Percentiles rank a stretch among this genome's conserved stretches.
Conservation (phyloP, 2,329 filamentous ascomycete genomes). For the Penicillium brevicompactum region DNA sequence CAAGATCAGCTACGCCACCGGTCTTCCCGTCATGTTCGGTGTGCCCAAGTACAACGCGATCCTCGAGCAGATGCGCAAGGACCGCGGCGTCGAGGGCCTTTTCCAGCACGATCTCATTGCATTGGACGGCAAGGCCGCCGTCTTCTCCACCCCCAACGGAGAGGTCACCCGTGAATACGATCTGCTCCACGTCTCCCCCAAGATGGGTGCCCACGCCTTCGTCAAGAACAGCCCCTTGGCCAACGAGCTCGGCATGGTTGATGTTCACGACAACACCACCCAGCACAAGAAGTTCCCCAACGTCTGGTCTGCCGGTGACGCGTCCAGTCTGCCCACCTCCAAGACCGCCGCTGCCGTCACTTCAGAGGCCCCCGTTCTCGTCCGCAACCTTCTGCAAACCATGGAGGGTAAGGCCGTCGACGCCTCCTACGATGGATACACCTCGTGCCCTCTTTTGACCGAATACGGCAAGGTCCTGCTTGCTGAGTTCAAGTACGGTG, state of each 20-base stretch:
- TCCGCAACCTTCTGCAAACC: conserved; percentile 50
- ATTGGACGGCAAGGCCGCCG: conserved; percentile 56
- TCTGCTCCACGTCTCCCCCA: conserved; percentile 60
- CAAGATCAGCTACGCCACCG: conserved; percentile 59
- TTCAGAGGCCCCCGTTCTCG: conserved; percentile 54
- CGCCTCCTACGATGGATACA: conserved; percentile 57
- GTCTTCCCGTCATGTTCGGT: conserved; percentile 60
- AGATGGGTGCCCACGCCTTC: conserved; percentile 61
- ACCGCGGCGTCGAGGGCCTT: conserved; percentile 59
- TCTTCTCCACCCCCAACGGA: conserved; percentile 51
- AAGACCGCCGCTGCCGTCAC: conserved; percentile 60
- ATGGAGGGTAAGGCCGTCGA: conserved; percentile 51
- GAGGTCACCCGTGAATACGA: conserved; percentile 55
- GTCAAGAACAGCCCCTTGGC: conserved; percentile 57
- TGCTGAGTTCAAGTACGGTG: conserved; percentile 67
- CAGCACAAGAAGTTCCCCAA: conserved; percentile 59
- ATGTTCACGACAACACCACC: conserved; percentile 57
- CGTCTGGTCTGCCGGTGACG: conserved; percentile 62
- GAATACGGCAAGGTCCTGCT: conserved; percentile 65
- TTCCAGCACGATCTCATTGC: conserved; percentile 61
- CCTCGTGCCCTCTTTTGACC: conserved; percentile 57
- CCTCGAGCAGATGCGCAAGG: conserved; percentile 56
- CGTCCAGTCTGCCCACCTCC: conserved; percentile 61
- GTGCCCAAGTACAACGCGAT: conserved; percentile 61
- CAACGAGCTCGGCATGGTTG: conserved; percentile 60